Evolutionary conservation across 2,329 filamentous ascomycete genomes (phyloP), one percentile per base, ranked within the genome.

Genomic region (Erysiphe pulchra): DNA sequence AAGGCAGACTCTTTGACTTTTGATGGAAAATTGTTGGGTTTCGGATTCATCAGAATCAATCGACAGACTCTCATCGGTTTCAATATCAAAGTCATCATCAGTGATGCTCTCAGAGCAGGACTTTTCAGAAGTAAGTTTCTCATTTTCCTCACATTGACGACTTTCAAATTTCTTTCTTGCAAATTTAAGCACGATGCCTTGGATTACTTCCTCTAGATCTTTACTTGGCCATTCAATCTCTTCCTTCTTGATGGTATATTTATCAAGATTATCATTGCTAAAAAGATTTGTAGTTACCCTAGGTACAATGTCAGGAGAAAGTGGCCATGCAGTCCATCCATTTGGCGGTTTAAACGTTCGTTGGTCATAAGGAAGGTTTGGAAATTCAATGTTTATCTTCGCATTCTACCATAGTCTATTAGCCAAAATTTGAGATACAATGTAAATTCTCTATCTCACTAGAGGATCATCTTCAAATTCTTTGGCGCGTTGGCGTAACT

Each of bases 251-350:
- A 72, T 62, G 0, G 67, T 74, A 54, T 67, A 73, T 12, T 53
- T 56, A 30, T 72, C 68, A 45, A 70, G 62, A 7, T 65, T 62
- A 43, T 72, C 65, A 20, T 60, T 54, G 8, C 57, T 57, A 49
- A 57, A 63, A 51, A 63, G 65, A 45, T 64, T 58, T 49, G 80
- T 69, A 17, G 64, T 63, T 13, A 66, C 63, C 14, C 64, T 62
- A 1, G 80, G 81, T 8, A 90, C 74, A 24, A 68, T 62, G 8
- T 65, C 61, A 4, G 70, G 65, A 17, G 67, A 66, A 55, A 92
- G 59, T 4, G 87, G 87, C 87, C 87, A 94, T 0, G 85, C 80
- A 16, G 81, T 82, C 86, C 87, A 94, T 4, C 57, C 51, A 48
- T 69, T 72, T 0, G 71, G 65, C 1, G 70, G 70, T 4, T 58